These are phyloP conservation scores for Camellia japonica DNA, from an alignment of 148 eudicot genomes.

Conservation along the genomic window DNA sequence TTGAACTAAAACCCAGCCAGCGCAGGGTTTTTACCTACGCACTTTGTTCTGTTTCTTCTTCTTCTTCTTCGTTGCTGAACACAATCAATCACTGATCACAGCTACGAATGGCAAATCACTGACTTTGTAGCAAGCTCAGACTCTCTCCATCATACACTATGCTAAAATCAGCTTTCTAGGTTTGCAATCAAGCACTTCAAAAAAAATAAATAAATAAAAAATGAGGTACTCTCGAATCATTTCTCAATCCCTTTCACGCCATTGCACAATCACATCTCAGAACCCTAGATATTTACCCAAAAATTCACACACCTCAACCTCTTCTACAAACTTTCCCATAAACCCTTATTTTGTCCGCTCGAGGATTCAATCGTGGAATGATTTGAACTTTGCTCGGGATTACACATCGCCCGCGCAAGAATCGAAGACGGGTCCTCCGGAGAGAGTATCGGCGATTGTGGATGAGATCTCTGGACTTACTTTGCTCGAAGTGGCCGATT, in stretches of 20 bases:
- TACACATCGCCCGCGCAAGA: constrained; percentile 31
- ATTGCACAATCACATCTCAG: not conserved
- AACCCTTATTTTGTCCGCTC: not conserved
- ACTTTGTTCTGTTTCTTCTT: too few relatives aligned
- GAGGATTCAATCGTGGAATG: too few relatives aligned
- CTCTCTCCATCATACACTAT: too few relatives aligned
- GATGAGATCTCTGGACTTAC: constrained; percentile 69
- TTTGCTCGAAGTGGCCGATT: constrained; percentile 64
- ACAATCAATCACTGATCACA: too few relatives aligned
- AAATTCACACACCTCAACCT: not conserved
- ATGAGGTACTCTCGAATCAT: not conserved
- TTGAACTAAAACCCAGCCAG: too few relatives aligned
- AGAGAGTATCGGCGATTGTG: constrained; percentile 54
- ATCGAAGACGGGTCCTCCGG: constrained; percentile 31
- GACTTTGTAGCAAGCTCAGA: too few relatives aligned
- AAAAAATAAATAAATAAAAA: too few relatives aligned
- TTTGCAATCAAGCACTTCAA: too few relatives aligned
- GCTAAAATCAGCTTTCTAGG: too few relatives aligned
- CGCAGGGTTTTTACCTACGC: too few relatives aligned
- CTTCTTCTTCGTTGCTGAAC: too few relatives aligned
- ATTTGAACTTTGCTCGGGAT: constrained; percentile 15
- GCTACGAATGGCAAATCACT: too few relatives aligned
- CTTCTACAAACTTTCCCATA: not conserved
- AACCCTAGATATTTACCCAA: not conserved
- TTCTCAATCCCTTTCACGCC: not conserved